Conservation (phyloP, 345 rosid genomes). For the Eucalyptus pauciflora region DNA sequence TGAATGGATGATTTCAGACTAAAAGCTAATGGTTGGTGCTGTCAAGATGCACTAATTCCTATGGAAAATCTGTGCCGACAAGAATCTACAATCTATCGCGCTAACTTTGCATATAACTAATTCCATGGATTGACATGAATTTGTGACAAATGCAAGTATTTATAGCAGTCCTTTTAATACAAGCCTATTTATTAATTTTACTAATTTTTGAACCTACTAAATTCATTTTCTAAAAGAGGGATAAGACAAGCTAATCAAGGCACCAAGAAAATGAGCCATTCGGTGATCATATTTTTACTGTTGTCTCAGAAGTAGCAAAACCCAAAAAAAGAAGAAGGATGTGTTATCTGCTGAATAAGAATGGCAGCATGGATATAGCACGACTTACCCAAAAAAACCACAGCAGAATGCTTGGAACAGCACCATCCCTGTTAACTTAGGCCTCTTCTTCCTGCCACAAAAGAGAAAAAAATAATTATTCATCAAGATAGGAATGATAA, state of each 20-base stretch:
- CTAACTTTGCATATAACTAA: neutral
- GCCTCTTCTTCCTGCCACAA: constrained; percentile 25
- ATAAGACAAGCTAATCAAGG: neutral
- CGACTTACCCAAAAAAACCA: constrained; percentile 34
- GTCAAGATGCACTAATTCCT: neutral
- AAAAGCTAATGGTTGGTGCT: neutral
- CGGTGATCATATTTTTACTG: neutral
- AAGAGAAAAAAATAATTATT: neutral
- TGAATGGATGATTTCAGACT: neutral
- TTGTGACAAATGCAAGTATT: neutral
- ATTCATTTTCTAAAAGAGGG: neutral
- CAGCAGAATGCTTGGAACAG: constrained; percentile 29
- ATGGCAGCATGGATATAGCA: neutral
- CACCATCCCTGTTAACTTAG: constrained; percentile 33
- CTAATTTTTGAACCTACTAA: neutral
- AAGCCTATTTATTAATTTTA: neutral
- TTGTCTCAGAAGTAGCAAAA: neutral
- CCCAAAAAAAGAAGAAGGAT: neutral
- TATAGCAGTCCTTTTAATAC: neutral
- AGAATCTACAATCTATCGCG: neutral
- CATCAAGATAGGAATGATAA: neutral
- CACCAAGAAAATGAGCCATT: neutral
- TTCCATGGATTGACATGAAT: neutral
- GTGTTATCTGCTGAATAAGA: neutral
- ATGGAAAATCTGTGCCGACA: neutral